Percentiles rank a stretch among this genome's conserved stretches.
These are phyloP conservation scores for Gastrolobium villosum DNA, from an alignment of 306 rosid species.

Conservation along the genomic window DNA sequence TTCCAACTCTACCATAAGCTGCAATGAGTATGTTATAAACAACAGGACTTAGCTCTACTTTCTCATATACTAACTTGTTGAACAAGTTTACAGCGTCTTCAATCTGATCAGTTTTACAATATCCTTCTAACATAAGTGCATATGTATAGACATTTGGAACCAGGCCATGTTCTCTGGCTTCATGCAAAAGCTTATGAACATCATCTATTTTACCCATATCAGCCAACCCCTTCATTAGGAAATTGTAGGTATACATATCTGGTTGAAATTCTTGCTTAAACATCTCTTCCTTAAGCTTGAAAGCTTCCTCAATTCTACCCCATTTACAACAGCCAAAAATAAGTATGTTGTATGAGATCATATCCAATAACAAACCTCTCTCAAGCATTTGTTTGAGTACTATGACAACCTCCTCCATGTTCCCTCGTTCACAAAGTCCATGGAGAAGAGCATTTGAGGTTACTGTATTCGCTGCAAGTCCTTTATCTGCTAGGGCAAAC, in stretches of 20 bases:
- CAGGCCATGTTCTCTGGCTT: constrained; percentile 58
- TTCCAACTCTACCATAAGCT: constrained; percentile 61
- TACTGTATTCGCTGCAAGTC: constrained; percentile 61
- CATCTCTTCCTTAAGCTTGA: constrained; percentile 73
- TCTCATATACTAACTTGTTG: constrained; percentile 54
- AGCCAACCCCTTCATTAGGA: constrained; percentile 65
- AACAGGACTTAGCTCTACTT: constrained; percentile 70
- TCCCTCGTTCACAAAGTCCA: constrained; percentile 68
- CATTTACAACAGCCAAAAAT: constrained; percentile 69
- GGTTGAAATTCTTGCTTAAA: constrained; percentile 61
- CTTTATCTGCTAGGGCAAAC: constrained; percentile 66
- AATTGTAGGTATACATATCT: constrained; percentile 71
- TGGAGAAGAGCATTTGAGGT: constrained; percentile 79
- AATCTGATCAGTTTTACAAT: constrained; percentile 64
- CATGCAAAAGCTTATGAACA: constrained; percentile 63
- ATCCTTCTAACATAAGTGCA: constrained; percentile 74
- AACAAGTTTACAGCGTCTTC: constrained; percentile 67
- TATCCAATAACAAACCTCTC: constrained; percentile 68
- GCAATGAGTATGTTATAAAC: constrained; percentile 71
- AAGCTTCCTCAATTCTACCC: constrained; percentile 62
- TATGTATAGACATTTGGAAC: constrained; percentile 71
- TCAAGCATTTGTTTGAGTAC: constrained; percentile 61
- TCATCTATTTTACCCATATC: constrained; percentile 70
- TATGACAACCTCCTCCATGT: constrained; percentile 58
- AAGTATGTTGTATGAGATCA: constrained; percentile 73